Conservation (phyloP, 352 stramenopile genomes). For the Pythium diclinum region DNA sequence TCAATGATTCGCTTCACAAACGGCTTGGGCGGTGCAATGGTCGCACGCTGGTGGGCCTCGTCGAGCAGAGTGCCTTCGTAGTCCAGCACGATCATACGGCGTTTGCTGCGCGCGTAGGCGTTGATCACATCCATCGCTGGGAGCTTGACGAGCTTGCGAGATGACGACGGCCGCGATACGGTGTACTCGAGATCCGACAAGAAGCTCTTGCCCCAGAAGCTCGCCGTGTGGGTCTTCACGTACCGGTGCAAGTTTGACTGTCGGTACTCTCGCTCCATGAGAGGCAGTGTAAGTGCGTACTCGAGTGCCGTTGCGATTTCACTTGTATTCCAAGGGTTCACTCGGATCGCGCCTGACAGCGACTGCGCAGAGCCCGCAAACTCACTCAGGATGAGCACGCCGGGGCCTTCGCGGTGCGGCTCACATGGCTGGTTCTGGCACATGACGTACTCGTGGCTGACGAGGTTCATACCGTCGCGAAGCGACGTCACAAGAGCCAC, state of each 20-base stretch:
- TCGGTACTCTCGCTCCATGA: conserved; percentile 83
- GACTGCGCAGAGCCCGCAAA: conserved; percentile 88
- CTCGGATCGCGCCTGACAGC: conserved; percentile 81
- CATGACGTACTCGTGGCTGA: conserved; percentile 89
- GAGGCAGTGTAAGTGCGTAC: conserved; percentile 67
- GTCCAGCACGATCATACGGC: conserved; percentile 71
- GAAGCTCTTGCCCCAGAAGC: conserved; percentile 83
- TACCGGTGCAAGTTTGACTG: conserved; percentile 86
- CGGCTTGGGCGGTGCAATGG: conserved; percentile 49
- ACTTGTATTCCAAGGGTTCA: conserved; percentile 88
- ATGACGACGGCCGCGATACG: conserved; percentile 34
- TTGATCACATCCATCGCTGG: conserved; percentile 42
- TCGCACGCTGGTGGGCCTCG: conserved; percentile 57
- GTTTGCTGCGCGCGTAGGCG: conserved; percentile 56
- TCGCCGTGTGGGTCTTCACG: conserved; percentile 83
- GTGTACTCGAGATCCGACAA: conserved; percentile 66
- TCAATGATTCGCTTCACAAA: conserved; percentile 63
- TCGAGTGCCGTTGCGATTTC: conserved; percentile 70
- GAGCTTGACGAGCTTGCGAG: conserved; percentile 48
- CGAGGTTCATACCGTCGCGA: conserved; percentile 89
- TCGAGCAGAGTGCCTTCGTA: conserved; percentile 81
- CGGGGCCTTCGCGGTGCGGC: conserved; percentile 59
- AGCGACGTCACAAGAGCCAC: conserved; percentile 89
- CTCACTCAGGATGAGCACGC: conserved; percentile 85
- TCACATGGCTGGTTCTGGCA: conserved; percentile 70